Conservation (phyloP, 2,329 filamentous ascomycete genomes). For the Pseudogymnoascus sp. region DNA sequence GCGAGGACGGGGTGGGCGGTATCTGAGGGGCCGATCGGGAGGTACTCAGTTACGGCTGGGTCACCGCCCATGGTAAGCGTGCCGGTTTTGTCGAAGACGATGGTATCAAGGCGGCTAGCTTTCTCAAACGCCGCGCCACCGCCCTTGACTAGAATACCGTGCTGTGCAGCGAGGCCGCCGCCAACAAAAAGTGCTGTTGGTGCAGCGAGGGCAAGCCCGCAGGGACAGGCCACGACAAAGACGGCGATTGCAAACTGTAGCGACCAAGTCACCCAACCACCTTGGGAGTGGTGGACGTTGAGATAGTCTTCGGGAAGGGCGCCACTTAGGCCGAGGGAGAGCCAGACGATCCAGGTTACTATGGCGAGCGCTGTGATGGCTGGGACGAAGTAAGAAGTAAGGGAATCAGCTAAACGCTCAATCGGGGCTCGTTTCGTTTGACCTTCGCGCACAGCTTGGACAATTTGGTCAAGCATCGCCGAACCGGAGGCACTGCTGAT, state of each 20-base stretch:
- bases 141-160: constrained; percentile 51
- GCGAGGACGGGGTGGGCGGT: background rate
- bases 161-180: constrained; percentile 47
- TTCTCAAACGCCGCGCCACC: constrained; percentile 55
- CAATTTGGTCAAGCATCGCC: constrained; percentile 71
- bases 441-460: constrained; percentile 65
- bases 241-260: constrained; percentile 66
- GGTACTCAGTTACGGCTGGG: constrained; percentile 50
- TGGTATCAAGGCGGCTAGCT: constrained; percentile 45
- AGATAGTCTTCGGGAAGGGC: constrained; percentile 50
- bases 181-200: constrained; percentile 54
- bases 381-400: constrained; percentile 69
- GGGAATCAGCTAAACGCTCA: constrained; percentile 60
- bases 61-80: constrained; percentile 57
- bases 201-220: constrained; percentile 51
- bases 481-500: constrained; percentile 57
- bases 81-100: constrained; percentile 56
- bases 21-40: background rate
- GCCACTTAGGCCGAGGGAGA: constrained; percentile 52
- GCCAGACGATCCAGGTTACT: constrained; percentile 62
- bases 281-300: constrained; percentile 37
- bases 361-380: constrained; percentile 61
- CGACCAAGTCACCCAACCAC: constrained; percentile 66
- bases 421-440: constrained; percentile 66
- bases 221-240: constrained; percentile 55